Conservation (phyloP, 148 eudicot species). For the Diospyros kaki region DNA sequence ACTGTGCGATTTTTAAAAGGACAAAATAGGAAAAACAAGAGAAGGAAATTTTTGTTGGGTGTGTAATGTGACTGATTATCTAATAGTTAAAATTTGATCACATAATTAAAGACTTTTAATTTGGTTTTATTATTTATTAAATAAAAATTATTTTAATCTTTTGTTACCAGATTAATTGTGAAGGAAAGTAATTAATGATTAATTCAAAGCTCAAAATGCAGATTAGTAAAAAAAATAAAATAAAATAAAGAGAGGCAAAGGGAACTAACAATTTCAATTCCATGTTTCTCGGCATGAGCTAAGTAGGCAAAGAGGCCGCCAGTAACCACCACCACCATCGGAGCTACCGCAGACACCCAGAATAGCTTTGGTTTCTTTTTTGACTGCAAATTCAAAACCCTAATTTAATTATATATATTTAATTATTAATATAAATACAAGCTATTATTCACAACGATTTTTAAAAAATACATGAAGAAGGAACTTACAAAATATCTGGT, state of each 20-base stretch:
- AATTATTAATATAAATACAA: not conserved
- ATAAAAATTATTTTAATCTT: not conserved
- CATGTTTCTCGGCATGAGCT: slow-evolving; percentile 64
- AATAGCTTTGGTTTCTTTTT: slow-evolving; percentile 60
- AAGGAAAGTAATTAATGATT: not conserved
- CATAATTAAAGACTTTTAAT: too few relatives aligned
- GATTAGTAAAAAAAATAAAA: not conserved
- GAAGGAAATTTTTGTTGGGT: too few relatives aligned
- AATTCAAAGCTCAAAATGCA: too few relatives aligned
- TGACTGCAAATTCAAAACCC: slow-evolving; percentile 40
- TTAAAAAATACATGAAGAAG: too few relatives aligned
- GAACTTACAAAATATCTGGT: slow-evolving; percentile 56
- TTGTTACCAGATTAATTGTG: not conserved
- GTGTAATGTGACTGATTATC: too few relatives aligned
- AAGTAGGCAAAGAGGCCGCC: slow-evolving; percentile 73
- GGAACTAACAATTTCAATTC: slow-evolving; percentile 64
- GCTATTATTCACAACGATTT: too few relatives aligned
- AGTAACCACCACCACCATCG: slow-evolving; percentile 48
- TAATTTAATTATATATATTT: not conserved
- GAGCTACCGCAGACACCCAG: slow-evolving; percentile 83
- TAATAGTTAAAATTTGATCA: too few relatives aligned
- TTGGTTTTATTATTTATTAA: not conserved
- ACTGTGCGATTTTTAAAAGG: too few relatives aligned
- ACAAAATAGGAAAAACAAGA: too few relatives aligned
- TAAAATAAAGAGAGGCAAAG: slow-evolving; percentile 3